Conservation (phyloP, 331 rosid genomes). For the Malus hybrid region DNA sequence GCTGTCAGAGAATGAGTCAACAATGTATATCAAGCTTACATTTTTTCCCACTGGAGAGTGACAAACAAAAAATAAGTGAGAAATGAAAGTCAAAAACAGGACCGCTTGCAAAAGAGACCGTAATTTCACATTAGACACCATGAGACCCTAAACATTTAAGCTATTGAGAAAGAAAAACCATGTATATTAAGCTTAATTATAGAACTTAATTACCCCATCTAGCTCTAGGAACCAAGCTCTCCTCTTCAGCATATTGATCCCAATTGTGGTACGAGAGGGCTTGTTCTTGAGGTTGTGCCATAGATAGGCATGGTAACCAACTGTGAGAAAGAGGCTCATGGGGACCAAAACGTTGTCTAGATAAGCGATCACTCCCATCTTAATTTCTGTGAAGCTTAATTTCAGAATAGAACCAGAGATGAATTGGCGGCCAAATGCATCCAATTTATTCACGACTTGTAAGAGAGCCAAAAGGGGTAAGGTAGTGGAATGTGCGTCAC, state of each 20-base stretch:
- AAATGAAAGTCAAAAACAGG: too few relatives aligned
- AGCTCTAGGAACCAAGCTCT: constrained; percentile 44
- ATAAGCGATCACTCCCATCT: constrained; percentile 34
- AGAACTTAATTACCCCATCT: constrained; percentile 27
- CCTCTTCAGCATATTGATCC: constrained; percentile 37
- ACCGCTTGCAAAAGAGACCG: too few relatives aligned
- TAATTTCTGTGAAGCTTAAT: neutral
- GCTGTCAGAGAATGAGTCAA: too few relatives aligned
- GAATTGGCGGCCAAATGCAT: neutral
- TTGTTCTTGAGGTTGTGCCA: constrained; percentile 50
- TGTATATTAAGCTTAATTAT: neutral
- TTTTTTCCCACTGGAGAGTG: too few relatives aligned
- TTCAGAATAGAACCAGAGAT: neutral
- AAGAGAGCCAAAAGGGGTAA: neutral
- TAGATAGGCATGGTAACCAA: constrained; percentile 64
- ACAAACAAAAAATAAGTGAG: too few relatives aligned
- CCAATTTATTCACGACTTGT: constrained; percentile 4
- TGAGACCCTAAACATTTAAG: too few relatives aligned
- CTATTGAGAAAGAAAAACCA: too few relatives aligned
- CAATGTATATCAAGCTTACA: too few relatives aligned
- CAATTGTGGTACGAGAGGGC: constrained; percentile 52
- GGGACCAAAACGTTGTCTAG: constrained; percentile 56
- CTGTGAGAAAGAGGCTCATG: constrained; percentile 39
- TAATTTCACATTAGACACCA: too few relatives aligned
- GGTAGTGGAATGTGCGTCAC: constrained; percentile 15